These are phyloP conservation scores for Diplodia intermedia DNA, from an alignment of 2,329 filamentous ascomycete genomes.

Conservation along the genomic window DNA sequence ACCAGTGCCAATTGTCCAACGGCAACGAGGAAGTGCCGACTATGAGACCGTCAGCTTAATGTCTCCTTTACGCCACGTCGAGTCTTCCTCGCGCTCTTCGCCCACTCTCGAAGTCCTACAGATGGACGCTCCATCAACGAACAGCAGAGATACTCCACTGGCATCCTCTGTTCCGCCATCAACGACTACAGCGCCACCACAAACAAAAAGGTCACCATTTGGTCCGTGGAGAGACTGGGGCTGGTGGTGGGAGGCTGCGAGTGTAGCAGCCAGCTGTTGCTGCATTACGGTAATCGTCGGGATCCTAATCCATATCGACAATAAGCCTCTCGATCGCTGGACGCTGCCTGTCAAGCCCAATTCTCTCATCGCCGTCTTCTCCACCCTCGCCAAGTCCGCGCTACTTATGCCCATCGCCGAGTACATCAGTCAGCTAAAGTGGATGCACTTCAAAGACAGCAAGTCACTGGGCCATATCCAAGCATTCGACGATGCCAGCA, in stretches of 20 bases:
- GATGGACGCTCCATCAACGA: no score
- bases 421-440: slow-evolving; percentile 39
- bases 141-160: no score
- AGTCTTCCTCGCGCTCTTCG: no score
- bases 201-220: no score
- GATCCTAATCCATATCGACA: slow-evolving; percentile 31
- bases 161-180: no score
- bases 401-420: slow-evolving; percentile 43
- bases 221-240: no score
- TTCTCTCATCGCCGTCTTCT: slow-evolving; percentile 45
- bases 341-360: slow-evolving; percentile 37
- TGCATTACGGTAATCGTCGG: slow-evolving; percentile 23
- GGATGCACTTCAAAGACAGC: slow-evolving; percentile 40
- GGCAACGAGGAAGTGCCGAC: no score
- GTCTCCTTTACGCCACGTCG: no score
- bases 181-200: no score
- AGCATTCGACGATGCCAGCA: slow-evolving; percentile 33
- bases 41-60: no score
- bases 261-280: neutral
- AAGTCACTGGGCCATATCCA: slow-evolving; percentile 38
- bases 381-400: slow-evolving; percentile 42
- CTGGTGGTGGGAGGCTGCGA: neutral
- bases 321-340: slow-evolving; percentile 33
- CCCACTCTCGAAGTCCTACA: no score
- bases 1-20: no score